These are phyloP conservation scores for Saccharomyces uvarum DNA, from an alignment of 1,139 yeast genomes.

Conservation along the genomic window DNA sequence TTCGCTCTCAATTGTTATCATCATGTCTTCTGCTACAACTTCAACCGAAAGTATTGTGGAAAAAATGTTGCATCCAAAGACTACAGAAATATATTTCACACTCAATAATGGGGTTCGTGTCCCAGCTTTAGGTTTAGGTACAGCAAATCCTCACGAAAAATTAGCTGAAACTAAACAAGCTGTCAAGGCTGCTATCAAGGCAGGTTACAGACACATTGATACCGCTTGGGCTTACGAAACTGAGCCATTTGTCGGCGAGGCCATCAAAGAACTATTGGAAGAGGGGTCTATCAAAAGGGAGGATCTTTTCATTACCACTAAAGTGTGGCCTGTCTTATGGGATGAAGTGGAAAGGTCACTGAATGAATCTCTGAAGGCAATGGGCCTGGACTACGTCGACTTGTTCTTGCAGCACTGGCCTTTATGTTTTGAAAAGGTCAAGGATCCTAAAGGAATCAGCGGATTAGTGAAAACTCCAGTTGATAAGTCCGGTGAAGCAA, in stretches of 20 bases:
- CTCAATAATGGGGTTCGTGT: conserved; percentile 47
- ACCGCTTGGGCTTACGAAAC: conserved; percentile 50
- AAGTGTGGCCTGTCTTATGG: conserved; percentile 49
- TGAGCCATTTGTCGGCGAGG: conserved; percentile 45
- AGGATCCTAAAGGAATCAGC: conserved; percentile 33
- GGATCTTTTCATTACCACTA: conserved; percentile 53
- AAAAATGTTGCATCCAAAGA: conserved; percentile 22
- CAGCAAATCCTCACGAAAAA: conserved; percentile 40
- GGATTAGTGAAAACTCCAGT: conserved; percentile 20
- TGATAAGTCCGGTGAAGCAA: conserved; percentile 36
- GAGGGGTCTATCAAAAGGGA: conserved; percentile 47
- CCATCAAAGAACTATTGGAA: conserved; percentile 41
- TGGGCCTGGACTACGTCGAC: conserved; percentile 53
- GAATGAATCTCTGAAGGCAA: conserved; percentile 34
- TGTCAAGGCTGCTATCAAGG: conserved; percentile 42
- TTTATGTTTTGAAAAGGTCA: conserved; percentile 40
- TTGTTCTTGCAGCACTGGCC: conserved; percentile 61
- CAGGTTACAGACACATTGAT: conserved; percentile 49
- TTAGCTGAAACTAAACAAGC: conserved; percentile 31
- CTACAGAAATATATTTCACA: conserved; percentile 32
- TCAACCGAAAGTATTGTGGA: not conserved
- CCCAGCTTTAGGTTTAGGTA: conserved; percentile 57
- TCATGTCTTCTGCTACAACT: not conserved
- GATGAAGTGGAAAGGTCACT: conserved; percentile 34
- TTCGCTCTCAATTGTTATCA: not conserved